phyloP scores from a whole-genome alignment of 176 grass and related monocot genomes.

The bread wheat (Triticum aestivum) region IWGSC_CS_RefSeq_v2.1 NC_057801.1:740081328-740081827 shows the following conservation, averaged over 20 bases:
- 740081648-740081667: neutral
- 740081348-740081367: neutral
- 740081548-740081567: conserved; percentile 36
- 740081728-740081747: conserved; percentile 39
- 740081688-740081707: conserved; percentile 74
- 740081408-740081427: conserved; percentile 46
- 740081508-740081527: conserved; percentile 83
- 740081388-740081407: conserved; percentile 30
- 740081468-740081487: conserved; percentile 18
- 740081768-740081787: neutral
- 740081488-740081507: conserved; percentile 23
- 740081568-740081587: conserved; percentile 42
- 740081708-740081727: conserved; percentile 95
- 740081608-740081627: neutral
- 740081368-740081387: conserved; percentile 34
- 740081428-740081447: conserved; percentile 31
- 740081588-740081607: neutral
- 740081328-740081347: neutral
- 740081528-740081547: conserved; percentile 59
- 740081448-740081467: neutral
- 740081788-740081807: neutral
- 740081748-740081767: neutral
- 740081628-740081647: neutral
- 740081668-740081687: conserved; percentile 56
- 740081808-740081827: neutral